A percentile compares a stretch with the other conserved stretches of the same genome.
These are phyloP conservation scores for Martensiomyces pterosporus DNA, from an alignment of 192 early-diverging fungal species.

Conservation along the genomic window DNA sequence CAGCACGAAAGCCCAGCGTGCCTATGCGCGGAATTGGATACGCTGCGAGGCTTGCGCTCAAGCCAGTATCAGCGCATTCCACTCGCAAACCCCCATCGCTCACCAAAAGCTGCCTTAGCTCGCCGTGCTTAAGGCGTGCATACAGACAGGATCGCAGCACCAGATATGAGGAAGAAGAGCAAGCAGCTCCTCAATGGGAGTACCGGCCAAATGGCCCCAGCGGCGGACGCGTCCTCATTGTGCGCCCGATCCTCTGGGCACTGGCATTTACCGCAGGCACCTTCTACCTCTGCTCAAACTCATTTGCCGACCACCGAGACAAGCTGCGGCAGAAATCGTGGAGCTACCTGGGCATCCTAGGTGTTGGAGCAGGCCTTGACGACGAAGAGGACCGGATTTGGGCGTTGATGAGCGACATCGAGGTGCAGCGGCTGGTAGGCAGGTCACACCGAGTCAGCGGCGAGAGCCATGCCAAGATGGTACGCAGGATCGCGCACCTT, in stretches of 20 bases:
- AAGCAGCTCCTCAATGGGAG: slow-evolving; percentile 10
- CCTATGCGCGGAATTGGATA: too few relatives aligned
- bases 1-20: too few relatives aligned
- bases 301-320: slow-evolving; percentile 9
- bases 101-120: too few relatives aligned
- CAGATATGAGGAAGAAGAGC: too few relatives aligned
- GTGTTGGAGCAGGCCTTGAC: not conserved
- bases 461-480: slow-evolving; percentile 15
- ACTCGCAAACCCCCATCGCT: too few relatives aligned
- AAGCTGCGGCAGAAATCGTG: not conserved
- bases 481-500: slow-evolving; percentile 25
- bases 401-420: slow-evolving; percentile 21
- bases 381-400: slow-evolving; percentile 7
- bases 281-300: slow-evolving; percentile 22
- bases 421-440: slow-evolving; percentile 27
- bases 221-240: slow-evolving; percentile 9
- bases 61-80: too few relatives aligned
- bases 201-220: slow-evolving; percentile 7
- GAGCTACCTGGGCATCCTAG: slow-evolving; percentile 1
- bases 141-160: too few relatives aligned
- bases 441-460: slow-evolving; percentile 9
- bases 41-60: too few relatives aligned
- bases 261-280: slow-evolving; percentile 23
- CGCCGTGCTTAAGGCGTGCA: too few relatives aligned
- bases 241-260: slow-evolving; percentile 29